Evolutionary conservation across 352 stramenopile species (phyloP).

Genomic region (Blastocystis sp.): DNA sequence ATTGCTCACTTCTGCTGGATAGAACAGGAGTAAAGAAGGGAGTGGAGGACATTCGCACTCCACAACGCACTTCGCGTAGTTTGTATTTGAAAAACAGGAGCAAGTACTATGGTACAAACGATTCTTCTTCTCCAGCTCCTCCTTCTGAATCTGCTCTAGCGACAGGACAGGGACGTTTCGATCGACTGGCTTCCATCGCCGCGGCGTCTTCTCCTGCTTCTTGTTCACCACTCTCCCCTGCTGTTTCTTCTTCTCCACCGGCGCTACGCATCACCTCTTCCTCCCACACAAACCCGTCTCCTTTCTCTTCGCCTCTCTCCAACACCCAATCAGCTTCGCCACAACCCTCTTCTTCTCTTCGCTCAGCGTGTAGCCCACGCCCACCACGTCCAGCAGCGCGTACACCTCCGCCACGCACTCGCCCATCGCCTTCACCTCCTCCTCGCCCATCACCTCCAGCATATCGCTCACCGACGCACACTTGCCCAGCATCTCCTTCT

Average conservation of each 20-base stretch:
- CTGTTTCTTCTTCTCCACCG: neutral
- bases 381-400: conserved; percentile 31
- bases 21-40: conserved; percentile 5
- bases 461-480: neutral
- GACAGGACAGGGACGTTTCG: neutral
- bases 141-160: conserved; percentile 54
- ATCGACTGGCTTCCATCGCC: conserved; percentile 12
- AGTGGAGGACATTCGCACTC: conserved; percentile 26
- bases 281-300: neutral
- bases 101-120: conserved; percentile 31
- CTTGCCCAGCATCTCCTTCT: neutral
- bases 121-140: conserved; percentile 55
- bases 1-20: neutral
- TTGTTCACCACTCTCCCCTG: neutral
- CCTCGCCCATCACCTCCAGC: neutral
- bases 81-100: neutral
- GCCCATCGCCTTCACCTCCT: neutral
- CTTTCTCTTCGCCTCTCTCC: neutral
- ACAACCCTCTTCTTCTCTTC: conserved; percentile 1
- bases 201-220: neutral
- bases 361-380: neutral
- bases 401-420: conserved; percentile 31
- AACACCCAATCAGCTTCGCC: conserved; percentile 7
- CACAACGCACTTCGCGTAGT: neutral
- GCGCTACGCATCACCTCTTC: neutral